These are phyloP conservation scores for Sideroxylon spinosum DNA, from an alignment of 179 eudicot genomes.

Conservation along the genomic window DNA sequence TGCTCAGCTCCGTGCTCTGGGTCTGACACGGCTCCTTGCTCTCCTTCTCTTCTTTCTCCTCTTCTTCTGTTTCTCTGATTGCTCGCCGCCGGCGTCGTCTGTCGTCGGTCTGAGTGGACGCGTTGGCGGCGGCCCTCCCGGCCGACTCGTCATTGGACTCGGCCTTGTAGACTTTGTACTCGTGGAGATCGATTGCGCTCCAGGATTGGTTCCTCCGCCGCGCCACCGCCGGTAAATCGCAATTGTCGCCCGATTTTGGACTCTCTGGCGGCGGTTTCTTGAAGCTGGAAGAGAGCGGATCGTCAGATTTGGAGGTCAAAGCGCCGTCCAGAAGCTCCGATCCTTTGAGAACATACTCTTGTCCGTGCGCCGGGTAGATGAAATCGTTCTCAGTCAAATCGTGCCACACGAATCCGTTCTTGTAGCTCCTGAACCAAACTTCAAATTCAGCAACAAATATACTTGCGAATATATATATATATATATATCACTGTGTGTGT, in stretches of 20 bases:
- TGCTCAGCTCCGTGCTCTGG: slow-evolving; percentile 43
- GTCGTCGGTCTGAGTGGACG: slow-evolving; percentile 80
- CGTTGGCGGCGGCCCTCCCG: slow-evolving; percentile 50
- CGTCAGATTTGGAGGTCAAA: slow-evolving; percentile 28
- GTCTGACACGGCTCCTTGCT: neutral
- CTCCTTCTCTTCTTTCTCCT: neutral
- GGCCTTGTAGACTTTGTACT: slow-evolving; percentile 67
- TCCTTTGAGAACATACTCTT: slow-evolving; percentile 82
- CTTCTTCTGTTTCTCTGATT: slow-evolving; percentile 5
- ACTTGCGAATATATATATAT: too few species aligned
- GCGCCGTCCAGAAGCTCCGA: slow-evolving; percentile 50
- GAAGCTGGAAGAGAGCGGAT: slow-evolving; percentile 29
- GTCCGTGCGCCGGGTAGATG: slow-evolving; percentile 72
- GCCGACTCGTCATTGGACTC: slow-evolving; percentile 23
- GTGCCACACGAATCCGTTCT: slow-evolving; percentile 80
- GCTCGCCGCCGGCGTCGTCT: slow-evolving; percentile 49
- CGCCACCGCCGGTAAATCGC: slow-evolving; percentile 14
- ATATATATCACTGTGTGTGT: too few species aligned
- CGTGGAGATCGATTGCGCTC: slow-evolving; percentile 55
- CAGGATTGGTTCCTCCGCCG: slow-evolving; percentile 70
- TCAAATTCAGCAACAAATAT: neutral
- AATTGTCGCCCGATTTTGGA: slow-evolving; percentile 9
- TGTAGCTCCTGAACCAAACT: slow-evolving; percentile 55
- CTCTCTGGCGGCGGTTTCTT: slow-evolving; percentile 18
- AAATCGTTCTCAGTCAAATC: slow-evolving; percentile 65